Base-by-base conservation (phyloP, 441 rosid species). In the Mallotus repandus region DNA sequence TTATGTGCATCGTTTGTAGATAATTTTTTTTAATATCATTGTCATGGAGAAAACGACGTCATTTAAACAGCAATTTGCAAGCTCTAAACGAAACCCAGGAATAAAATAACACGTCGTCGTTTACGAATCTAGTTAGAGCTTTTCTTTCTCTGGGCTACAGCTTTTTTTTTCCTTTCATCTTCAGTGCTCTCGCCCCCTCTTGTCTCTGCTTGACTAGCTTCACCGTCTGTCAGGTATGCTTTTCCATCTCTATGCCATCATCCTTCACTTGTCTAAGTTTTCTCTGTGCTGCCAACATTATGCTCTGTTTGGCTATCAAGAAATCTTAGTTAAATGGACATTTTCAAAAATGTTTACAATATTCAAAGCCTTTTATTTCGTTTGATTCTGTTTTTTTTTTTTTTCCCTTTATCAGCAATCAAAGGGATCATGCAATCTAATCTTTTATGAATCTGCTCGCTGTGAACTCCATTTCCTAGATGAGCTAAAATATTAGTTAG, bases 161-260 rank as follows among this genome's bases (percentile, higher is more conserved):
- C 19, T 61, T n/a, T 22, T 9, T 7, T 45, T 35, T n/a, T n/a
- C 64, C 9, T 15, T 15, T 7, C 29, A 25, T 35, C 46, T 7
- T 32, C 41, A 35, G 41, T 35, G 41, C 41, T 61, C 46, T 0
- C 2, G 2, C n/a, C 16, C 63, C 5, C 12, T 46, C 19, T 63
- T n/a, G 12, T 16, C 56, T 50, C 16, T 5, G 15, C 64, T 29
- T 6, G 22, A 52, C 16, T 13, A 21, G 10, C 50, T 7, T 14
- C 18, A 38, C 15, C 54, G 25, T 2, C 14, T 69, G 15, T n/a
- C 72, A 56, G 64, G 52, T 69, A 56, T 69, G 73, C 49, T 38
- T 69, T 11, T 54, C 16, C 18, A 38, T 25, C 29, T 25, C 29
- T 25, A 25, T 25, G 29, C n/a, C n/a, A n/a, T 25, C 29, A 1